Conservation (phyloP, 805 yeast species). For the Cyberlindnera misumaiensis region DNA sequence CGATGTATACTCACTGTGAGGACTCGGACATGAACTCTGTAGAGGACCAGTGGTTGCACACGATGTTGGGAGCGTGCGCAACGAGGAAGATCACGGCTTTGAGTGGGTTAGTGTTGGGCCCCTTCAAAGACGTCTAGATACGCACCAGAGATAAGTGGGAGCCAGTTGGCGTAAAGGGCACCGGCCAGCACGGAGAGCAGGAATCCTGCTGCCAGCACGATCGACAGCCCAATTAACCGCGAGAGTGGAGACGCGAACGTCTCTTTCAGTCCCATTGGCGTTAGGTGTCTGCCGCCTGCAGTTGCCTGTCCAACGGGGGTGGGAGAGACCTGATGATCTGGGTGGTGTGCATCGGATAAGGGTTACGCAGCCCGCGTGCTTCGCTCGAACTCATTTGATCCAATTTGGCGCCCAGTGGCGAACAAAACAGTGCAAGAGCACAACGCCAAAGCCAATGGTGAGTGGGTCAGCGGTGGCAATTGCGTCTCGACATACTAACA, state of each 20-base stretch:
- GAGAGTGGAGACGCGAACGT: slow-evolving; percentile 43
- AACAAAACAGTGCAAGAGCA: no score
- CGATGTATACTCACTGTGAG: slow-evolving; percentile 25
- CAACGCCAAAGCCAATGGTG: slow-evolving; percentile 2
- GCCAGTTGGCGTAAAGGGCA: slow-evolving; percentile 72
- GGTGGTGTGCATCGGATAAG: no score
- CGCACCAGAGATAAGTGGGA: slow-evolving; percentile 55
- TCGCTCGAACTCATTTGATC: no score
- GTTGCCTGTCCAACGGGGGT: no score
- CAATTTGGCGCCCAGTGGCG: no score
- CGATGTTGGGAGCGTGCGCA: slow-evolving; percentile 52
- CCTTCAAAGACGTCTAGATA: slow-evolving; percentile 7
- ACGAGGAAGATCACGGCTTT: slow-evolving; percentile 38
- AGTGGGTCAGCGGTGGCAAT: neutral
- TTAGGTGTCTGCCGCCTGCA: no score
- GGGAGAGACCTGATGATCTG: no score
- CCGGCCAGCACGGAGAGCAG: slow-evolving; percentile 69
- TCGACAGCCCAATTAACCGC: slow-evolving; percentile 66
- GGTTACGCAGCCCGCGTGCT: no score
- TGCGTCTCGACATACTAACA: neutral
- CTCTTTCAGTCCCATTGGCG: no score
- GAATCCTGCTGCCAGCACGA: slow-evolving; percentile 72
- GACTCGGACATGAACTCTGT: slow-evolving; percentile 51
- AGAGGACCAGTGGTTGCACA: slow-evolving; percentile 38
- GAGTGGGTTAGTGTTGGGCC: neutral